A percentile compares a stretch with the other conserved stretches of the same genome.
Conservation (phyloP, 179 eudicot genomes). For the Vitellaria paradoxa region DNA sequence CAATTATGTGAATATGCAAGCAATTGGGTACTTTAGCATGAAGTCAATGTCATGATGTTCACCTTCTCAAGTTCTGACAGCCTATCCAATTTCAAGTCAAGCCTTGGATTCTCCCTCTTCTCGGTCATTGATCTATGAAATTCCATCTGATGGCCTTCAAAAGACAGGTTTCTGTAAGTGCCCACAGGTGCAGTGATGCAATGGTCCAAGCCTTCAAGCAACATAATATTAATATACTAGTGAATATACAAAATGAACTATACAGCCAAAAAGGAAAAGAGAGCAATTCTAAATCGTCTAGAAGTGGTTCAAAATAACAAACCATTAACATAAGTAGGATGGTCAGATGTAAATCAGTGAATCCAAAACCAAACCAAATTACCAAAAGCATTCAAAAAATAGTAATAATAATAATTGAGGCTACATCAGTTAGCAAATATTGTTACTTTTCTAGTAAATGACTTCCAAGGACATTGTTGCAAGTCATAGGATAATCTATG, state of each 20-base stretch:
- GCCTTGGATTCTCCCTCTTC: conserved; percentile 41
- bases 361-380: background rate
- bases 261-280: background rate
- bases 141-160: conserved; percentile 40
- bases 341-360: background rate
- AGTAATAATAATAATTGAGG: background rate
- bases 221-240: conserved; percentile 19
- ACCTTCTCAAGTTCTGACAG: conserved; percentile 87
- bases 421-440: background rate
- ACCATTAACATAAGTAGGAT: background rate
- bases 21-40: conserved; percentile 9
- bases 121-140: conserved; percentile 58
- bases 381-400: background rate
- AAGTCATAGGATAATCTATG: background rate
- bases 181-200: conserved; percentile 57
- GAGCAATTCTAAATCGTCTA: background rate
- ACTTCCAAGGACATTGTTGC: background rate
- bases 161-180: conserved; percentile 32
- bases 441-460: background rate
- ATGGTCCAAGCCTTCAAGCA: conserved; percentile 58
- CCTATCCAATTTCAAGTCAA: conserved; percentile 61
- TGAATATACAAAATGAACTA: conserved; percentile 13
- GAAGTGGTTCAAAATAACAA: background rate
- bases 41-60: conserved; percentile 3
- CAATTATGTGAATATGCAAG: background rate